These are phyloP conservation scores for Eremomyces bilateralis DNA, from an alignment of 495 filamentous ascomycete species.

Conservation along the genomic window DNA sequence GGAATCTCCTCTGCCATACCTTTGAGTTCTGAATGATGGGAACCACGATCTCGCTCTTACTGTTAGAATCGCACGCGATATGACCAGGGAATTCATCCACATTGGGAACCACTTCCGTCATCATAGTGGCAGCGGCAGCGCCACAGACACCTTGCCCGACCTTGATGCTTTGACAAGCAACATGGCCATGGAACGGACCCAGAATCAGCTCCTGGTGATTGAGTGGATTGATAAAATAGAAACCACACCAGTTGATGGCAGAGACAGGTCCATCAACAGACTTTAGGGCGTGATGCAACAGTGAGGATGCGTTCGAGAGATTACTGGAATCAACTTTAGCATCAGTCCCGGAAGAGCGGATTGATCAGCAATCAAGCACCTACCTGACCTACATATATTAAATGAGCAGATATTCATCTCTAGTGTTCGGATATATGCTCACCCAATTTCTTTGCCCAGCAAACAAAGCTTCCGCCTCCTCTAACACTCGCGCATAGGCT, in stretches of 20 bases:
- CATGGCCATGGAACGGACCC: conserved; percentile 73
- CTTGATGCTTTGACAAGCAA: conserved; percentile 67
- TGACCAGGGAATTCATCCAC: conserved; percentile 65
- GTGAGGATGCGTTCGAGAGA: conserved; percentile 60
- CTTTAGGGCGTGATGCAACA: conserved; percentile 70
- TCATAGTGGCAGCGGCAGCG: conserved; percentile 37
- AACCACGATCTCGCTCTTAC: conserved; percentile 77
- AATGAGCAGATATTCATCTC: background rate
- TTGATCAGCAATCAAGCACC: too few relatives aligned
- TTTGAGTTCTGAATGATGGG: conserved; percentile 42
- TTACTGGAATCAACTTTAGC: conserved; percentile 54
- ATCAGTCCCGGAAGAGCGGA: too few relatives aligned
- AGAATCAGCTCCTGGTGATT: conserved; percentile 35
- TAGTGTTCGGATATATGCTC: background rate
- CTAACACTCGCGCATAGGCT: conserved; percentile 52
- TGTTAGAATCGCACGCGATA: conserved; percentile 74
- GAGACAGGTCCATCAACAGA: conserved; percentile 53
- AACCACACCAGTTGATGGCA: conserved; percentile 75
- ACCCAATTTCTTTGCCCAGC: conserved; percentile 80
- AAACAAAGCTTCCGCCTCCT: conserved; percentile 48
- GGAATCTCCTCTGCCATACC: conserved; percentile 18
- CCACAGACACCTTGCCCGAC: conserved; percentile 75
- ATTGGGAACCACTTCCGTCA: conserved; percentile 53
- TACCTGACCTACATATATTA: too few relatives aligned
- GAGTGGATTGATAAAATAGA: conserved; percentile 49